These are phyloP conservation scores for Sarcodon sp. DNA, from an alignment of 768 basidiomycete genomes.

Conservation along the genomic window DNA sequence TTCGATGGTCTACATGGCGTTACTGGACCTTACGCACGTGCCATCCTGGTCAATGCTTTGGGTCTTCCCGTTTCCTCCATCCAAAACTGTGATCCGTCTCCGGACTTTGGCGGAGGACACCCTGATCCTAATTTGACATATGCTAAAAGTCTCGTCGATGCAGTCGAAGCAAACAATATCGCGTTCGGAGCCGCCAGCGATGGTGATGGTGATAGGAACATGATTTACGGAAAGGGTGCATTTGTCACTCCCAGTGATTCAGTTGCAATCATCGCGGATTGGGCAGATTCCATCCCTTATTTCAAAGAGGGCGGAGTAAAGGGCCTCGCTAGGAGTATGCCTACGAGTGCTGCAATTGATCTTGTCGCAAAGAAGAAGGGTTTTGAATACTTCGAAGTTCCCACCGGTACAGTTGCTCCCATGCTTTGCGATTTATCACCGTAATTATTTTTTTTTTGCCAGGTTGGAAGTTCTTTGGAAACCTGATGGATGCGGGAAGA, in stretches of 20 bases:
- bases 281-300: conserved; percentile 83
- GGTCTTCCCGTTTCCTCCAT: conserved; percentile 69
- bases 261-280: conserved; percentile 97
- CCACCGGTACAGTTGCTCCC: conserved; percentile 49
- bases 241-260: conserved; percentile 98
- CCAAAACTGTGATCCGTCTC: conserved; percentile 85
- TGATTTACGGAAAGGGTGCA: conserved; percentile 98
- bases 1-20: conserved; percentile 97
- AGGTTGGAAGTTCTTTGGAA: conserved; percentile 99
- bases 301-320: conserved; percentile 88
- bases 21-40: conserved; percentile 90
- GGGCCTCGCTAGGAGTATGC: conserved; percentile 95
- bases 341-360: conserved; percentile 94
- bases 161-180: conserved; percentile 76
- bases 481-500: conserved; percentile 97
- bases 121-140: conserved; percentile 98
- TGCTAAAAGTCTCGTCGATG: conserved; percentile 87
- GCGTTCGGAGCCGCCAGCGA: conserved; percentile 94
- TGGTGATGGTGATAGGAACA: conserved; percentile 97
- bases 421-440: neutral
- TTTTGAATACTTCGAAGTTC: conserved; percentile 89
- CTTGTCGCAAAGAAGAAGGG: conserved; percentile 91
- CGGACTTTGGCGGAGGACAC: conserved; percentile 96
- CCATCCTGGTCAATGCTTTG: conserved; percentile 75
- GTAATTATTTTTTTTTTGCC: conserved; percentile 1